phyloP scores from a whole-genome alignment of 2,329 filamentous ascomycete genomes.

The Paradendryphiella salina region DNA sequence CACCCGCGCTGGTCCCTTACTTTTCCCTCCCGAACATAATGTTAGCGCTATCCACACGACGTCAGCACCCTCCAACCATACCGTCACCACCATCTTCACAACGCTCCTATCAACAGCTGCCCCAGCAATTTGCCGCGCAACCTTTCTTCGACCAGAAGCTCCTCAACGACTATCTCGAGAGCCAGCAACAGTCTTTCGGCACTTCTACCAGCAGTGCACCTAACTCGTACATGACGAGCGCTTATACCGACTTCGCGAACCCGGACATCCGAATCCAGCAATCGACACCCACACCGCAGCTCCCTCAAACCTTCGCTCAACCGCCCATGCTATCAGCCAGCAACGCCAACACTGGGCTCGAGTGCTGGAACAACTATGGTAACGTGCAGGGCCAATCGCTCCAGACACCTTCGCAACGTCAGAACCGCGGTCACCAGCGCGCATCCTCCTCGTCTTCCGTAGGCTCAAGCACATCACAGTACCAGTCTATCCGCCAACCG shows the following conservation, averaged over 20 bases:
- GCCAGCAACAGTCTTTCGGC: constrained; percentile 38
- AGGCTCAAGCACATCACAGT: constrained; percentile 44
- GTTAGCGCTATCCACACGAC: constrained; percentile 45
- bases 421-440: constrained; percentile 43
- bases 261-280: constrained; percentile 49
- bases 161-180: constrained; percentile 46
- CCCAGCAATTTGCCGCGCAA: constrained; percentile 31
- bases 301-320: constrained; percentile 33
- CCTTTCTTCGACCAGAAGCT: constrained; percentile 41
- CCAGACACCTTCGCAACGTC: constrained; percentile 38
- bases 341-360: constrained; percentile 31
- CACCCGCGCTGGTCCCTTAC: constrained; percentile 42
- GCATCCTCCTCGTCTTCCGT: constrained; percentile 47
- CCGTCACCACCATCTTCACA: constrained; percentile 40
- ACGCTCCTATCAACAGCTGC: constrained; percentile 34
- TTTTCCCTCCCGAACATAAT: constrained; percentile 41
- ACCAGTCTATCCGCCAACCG: constrained; percentile 35
- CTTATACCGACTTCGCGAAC: constrained; percentile 41
- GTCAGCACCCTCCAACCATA: constrained; percentile 41
- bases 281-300: constrained; percentile 46
- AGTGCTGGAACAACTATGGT: constrained; percentile 42
- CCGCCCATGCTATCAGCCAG: constrained; percentile 37
- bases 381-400: constrained; percentile 41
- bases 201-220: constrained; percentile 18
- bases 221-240: constrained; percentile 41